Evolutionary conservation across 176 grass and related monocot genomes (phyloP), one percentile per base, ranked within the genome.

Genomic region (Oryza punctata): DNA sequence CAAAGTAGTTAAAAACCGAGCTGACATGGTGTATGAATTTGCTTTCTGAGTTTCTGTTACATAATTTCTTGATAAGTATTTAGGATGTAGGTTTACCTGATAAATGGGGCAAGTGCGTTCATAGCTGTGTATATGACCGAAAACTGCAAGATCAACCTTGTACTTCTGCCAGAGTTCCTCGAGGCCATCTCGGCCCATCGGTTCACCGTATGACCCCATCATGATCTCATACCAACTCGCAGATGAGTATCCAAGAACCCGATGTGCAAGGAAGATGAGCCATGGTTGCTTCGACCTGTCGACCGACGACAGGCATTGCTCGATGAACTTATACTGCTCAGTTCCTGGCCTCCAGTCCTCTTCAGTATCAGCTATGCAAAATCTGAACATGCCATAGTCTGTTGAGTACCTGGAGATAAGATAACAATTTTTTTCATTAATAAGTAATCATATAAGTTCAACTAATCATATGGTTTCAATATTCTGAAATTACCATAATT

Each of bases 81-180:
- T 54, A 54, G 61, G 69, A 11, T 59, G 74, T 25, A 44, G 19
- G 91, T 19, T 60, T 60, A 19, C 90, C 90, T 92, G 81, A 37
- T 92, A 94, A 59, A 94, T 85, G 43, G 90, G 93, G 33, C 93
- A 94, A 19, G 90, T 94, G 71, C 93, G 85, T 67, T 94, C 93
- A 29, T 94, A 94, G 73, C 73, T 94, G 76, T 94, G 93, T 30
- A 88, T 90, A 10, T 94, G 93, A 27, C 93, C 93, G 4, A 71
- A 94, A 72, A 94, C 77, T 66, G 93, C 87, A 59, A 94, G 75
- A 85, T 94, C 90, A 13, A 94, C 93, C 69, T 91, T 92, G 69
- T 94, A 90, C 80, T 94, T 92, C 57, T 92, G 93, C 93, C 93
- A 94, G 15, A 94, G 81, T 3, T 88, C 85, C 85, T 94, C 87